These are phyloP conservation scores for Balamuthia mandrillaris DNA, from an alignment of 208 protist genomes.

Conservation along the genomic window DNA sequence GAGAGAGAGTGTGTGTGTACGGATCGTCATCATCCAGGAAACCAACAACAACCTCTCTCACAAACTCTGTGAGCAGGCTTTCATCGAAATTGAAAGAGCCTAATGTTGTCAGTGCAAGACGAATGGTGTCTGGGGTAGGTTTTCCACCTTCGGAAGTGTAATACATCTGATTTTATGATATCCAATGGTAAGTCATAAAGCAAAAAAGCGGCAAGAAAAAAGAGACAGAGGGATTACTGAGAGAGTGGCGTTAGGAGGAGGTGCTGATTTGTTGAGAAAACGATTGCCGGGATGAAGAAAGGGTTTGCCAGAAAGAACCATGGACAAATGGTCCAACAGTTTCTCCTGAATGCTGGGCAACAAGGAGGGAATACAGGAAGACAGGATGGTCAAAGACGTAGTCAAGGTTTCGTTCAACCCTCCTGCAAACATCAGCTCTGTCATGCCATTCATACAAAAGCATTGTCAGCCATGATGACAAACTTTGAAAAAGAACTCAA, in stretches of 20 bases:
- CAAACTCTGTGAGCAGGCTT: slow-evolving; percentile 67
- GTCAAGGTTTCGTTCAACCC: slow-evolving; percentile 46
- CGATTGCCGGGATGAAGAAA: slow-evolving; percentile 3
- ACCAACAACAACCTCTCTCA: slow-evolving; percentile 59
- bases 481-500: background rate
- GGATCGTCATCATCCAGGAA: slow-evolving; percentile 67
- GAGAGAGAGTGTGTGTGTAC: background rate
- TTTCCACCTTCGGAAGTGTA: too few relatives aligned
- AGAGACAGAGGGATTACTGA: too few relatives aligned
- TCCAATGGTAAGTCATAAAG: background rate
- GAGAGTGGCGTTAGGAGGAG: too few relatives aligned
- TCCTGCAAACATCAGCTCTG: slow-evolving; percentile 53
- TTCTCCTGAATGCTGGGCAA: slow-evolving; percentile 62
- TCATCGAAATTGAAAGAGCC: slow-evolving; percentile 75
- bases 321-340: slow-evolving; percentile 27
- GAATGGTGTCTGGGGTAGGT: background rate
- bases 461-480: background rate
- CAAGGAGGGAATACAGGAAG: slow-evolving; percentile 54
- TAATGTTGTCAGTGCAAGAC: slow-evolving; percentile 71
- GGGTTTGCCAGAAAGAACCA: slow-evolving; percentile 28
- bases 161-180: too few relatives aligned
- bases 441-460: too few relatives aligned
- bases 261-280: too few relatives aligned
- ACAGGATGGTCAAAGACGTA: slow-evolving; percentile 51
- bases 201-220: slow-evolving; percentile 31